These are phyloP conservation scores for Boletus subparvulus DNA, from an alignment of 768 basidiomycete species.

Conservation along the genomic window DNA sequence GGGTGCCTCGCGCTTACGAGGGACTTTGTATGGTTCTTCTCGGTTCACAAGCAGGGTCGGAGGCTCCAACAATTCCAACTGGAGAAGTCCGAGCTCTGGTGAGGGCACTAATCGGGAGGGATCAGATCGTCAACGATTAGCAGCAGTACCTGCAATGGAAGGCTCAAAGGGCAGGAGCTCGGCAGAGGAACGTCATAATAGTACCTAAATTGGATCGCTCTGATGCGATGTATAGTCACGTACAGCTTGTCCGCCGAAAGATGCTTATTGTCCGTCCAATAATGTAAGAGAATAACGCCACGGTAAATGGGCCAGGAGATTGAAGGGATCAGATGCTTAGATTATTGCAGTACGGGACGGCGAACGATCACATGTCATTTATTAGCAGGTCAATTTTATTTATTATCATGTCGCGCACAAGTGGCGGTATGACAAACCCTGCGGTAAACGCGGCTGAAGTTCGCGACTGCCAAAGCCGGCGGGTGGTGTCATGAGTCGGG, in stretches of 20 bases:
- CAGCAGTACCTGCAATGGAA: slow-evolving; percentile 21
- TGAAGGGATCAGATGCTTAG: slow-evolving; percentile 25
- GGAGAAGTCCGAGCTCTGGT: slow-evolving; percentile 18
- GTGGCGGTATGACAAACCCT: slow-evolving; percentile 15
- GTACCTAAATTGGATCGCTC: slow-evolving; percentile 17
- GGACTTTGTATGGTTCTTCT: slow-evolving; percentile 13
- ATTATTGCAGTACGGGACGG: slow-evolving; percentile 11
- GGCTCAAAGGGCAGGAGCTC: slow-evolving; percentile 22
- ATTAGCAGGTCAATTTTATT: slow-evolving; percentile 11
- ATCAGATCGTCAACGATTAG: slow-evolving; percentile 19
- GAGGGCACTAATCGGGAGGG: slow-evolving; percentile 12
- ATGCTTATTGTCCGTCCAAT: slow-evolving; percentile 20
- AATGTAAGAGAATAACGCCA: slow-evolving; percentile 21
- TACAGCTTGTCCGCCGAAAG: slow-evolving; percentile 18
- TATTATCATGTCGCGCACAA: slow-evolving; percentile 12
- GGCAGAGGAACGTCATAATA: slow-evolving; percentile 24
- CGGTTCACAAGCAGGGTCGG: slow-evolving; percentile 17
- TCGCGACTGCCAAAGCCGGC: slow-evolving; percentile 3
- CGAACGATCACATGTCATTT: slow-evolving; percentile 10
- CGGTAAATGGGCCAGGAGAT: slow-evolving; percentile 27
- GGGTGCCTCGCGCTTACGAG: slow-evolving; percentile 12
- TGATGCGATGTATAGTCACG: slow-evolving; percentile 20
- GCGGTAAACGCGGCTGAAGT: slow-evolving; percentile 3
- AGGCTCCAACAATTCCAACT: slow-evolving; percentile 13
- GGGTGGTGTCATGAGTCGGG: slow-evolving; percentile 26